Evolutionary conservation across 2,329 filamentous ascomycete species (phyloP).

Genomic region (Cladosporium sp.): DNA sequence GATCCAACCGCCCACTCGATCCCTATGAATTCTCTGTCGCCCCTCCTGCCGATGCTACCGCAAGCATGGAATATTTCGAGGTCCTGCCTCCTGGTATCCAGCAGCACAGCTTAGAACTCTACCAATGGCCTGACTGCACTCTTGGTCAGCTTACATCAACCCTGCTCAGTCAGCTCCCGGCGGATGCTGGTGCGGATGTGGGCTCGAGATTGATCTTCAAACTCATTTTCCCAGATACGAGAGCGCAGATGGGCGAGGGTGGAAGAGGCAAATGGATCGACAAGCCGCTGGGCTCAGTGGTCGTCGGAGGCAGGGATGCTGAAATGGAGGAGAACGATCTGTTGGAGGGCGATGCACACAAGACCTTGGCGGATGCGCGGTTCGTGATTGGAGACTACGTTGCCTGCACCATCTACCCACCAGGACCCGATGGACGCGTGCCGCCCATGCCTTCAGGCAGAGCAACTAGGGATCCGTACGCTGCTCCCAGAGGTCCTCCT

Average conservation of each 20-base stretch:
- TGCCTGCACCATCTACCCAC: slow-evolving; percentile 74
- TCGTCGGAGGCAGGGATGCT: slow-evolving; percentile 53
- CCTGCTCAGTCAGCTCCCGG: slow-evolving; percentile 60
- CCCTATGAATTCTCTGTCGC: slow-evolving; percentile 61
- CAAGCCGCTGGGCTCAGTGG: slow-evolving; percentile 77
- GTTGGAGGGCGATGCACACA: slow-evolving; percentile 56
- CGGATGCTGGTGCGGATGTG: slow-evolving; percentile 68
- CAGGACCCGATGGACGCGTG: slow-evolving; percentile 67
- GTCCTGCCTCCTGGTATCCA: slow-evolving; percentile 52
- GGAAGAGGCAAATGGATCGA: slow-evolving; percentile 61
- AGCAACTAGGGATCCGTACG: slow-evolving; percentile 41
- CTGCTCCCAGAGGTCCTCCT: slow-evolving; percentile 25
- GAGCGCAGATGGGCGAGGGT: slow-evolving; percentile 38
- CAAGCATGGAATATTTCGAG: slow-evolving; percentile 37
- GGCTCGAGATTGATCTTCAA: slow-evolving; percentile 86
- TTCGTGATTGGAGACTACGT: slow-evolving; percentile 90
- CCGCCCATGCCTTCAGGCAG: slow-evolving; percentile 54
- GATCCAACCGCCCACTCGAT: slow-evolving; percentile 67
- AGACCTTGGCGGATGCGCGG: slow-evolving; percentile 68
- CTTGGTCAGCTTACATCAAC: slow-evolving; percentile 76
- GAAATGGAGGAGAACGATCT: slow-evolving; percentile 29
- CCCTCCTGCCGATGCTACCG: slow-evolving; percentile 37
- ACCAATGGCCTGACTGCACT: slow-evolving; percentile 80
- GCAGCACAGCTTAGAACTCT: slow-evolving; percentile 59
- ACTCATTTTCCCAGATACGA: slow-evolving; percentile 75